Base-by-base conservation (phyloP, 345 rosid genomes). In the Laguncularia racemosa region DNA sequence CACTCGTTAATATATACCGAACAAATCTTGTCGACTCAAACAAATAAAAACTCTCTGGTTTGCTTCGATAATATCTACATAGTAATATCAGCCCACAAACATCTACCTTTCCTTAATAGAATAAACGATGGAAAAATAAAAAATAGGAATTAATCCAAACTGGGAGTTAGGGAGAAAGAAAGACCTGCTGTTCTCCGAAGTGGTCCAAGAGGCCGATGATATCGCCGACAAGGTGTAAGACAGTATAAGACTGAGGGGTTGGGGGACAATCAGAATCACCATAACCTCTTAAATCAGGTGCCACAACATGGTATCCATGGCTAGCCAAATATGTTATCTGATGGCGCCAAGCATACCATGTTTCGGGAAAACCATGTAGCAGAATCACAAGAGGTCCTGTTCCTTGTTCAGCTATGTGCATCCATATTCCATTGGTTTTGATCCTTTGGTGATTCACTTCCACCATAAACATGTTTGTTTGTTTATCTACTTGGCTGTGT, bases 351-450 rank as follows among this genome's bases (percentile, higher is more conserved):
- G 89, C 82, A 62, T 71, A 82, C 86, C 86, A 84, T 50, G 78
- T 62, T 66, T 86, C 95, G 21, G 95, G 91, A 77, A 86, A 86
- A 43, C 95, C 91, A 64, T 81, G 89, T 48, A 84, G 82, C 14
- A 84, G 52, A 26, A 88, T 46, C 54, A 82, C 82, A 11, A 84
- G 64, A 4, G 89, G 84, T 11, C 87, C 78, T n/a, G 58, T 63
- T 46, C 91, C 85, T 73, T 80, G 80, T 74, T 82, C 85, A 2
- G 67, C 84, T 12, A 71, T 56, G 55, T 84, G 82, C 54, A 81
- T 20, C 75, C 75, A 67, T 52, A 84, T 63, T 6, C 84, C 90
- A 50, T 79, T 81, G 64, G 59, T 67, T 65, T 71, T 72, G 46
- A 85, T 71, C 65, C 65, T 68, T 55, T 57, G 54, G 72, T 80